Evolutionary conservation across 805 yeast genomes (phyloP).

Genomic region (Ogataea neopini): DNA sequence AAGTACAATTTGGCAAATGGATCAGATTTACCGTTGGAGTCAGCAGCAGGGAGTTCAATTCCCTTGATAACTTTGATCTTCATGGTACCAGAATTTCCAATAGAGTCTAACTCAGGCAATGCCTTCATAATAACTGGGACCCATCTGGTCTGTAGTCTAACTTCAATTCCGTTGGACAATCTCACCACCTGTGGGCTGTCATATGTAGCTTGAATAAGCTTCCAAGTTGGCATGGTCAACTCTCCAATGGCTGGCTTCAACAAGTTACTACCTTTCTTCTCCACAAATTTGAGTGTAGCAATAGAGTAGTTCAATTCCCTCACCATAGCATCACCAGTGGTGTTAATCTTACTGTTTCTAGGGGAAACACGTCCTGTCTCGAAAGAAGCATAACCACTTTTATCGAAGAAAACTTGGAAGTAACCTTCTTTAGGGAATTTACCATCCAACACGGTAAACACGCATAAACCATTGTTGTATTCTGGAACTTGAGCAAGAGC

Average conservation of each 20-base stretch:
- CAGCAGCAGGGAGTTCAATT: slow-evolving; percentile 75
- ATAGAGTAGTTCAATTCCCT: slow-evolving; percentile 75
- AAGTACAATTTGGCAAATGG: slow-evolving; percentile 76
- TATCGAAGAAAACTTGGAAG: slow-evolving; percentile 78
- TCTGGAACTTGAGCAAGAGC: slow-evolving; percentile 57
- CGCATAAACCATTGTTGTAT: slow-evolving; percentile 74
- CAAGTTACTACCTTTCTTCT: slow-evolving; percentile 54
- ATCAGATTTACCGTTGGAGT: slow-evolving; percentile 89
- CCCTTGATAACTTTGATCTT: slow-evolving; percentile 64
- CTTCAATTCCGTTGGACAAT: slow-evolving; percentile 42
- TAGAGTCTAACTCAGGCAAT: slow-evolving; percentile 73
- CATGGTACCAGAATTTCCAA: slow-evolving; percentile 72
- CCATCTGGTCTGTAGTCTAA: slow-evolving; percentile 67
- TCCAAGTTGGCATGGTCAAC: slow-evolving; percentile 62
- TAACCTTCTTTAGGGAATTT: slow-evolving; percentile 56
- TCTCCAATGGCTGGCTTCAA: slow-evolving; percentile 61
- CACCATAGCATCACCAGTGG: slow-evolving; percentile 71
- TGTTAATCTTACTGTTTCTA: slow-evolving; percentile 35
- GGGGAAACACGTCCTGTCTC: slow-evolving; percentile 55
- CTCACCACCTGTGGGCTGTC: slow-evolving; percentile 57
- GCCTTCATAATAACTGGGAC: slow-evolving; percentile 65
- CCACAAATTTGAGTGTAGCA: slow-evolving; percentile 60
- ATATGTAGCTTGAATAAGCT: slow-evolving; percentile 66
- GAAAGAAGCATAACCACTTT: slow-evolving; percentile 64
- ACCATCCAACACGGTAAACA: slow-evolving; percentile 64